Evolutionary conservation across 1,139 yeast genomes (phyloP).

Genomic region (Suhomyces taliae): DNA sequence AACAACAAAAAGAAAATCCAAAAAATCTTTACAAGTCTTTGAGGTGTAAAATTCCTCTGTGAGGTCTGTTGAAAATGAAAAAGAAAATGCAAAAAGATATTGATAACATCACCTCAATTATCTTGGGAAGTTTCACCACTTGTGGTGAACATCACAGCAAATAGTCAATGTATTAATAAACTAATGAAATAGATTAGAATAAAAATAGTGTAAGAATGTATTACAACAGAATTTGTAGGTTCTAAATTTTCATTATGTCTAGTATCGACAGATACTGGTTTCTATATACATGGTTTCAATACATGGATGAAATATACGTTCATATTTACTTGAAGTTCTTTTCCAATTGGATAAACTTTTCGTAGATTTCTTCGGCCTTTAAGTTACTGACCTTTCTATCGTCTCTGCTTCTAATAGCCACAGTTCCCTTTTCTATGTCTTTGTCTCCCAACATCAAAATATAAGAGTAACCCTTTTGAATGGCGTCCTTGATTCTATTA

Average conservation of each 20-base stretch:
- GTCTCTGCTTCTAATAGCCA: slow-evolving; percentile 68
- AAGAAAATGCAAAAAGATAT: too few species aligned
- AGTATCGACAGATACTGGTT: too few species aligned
- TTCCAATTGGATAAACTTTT: slow-evolving; percentile 53
- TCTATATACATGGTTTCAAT: slow-evolving; percentile 5
- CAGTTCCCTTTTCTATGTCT: slow-evolving; percentile 61
- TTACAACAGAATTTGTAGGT: too few species aligned
- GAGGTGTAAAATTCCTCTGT: too few species aligned
- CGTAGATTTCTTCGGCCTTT: slow-evolving; percentile 47
- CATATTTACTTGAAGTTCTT: slow-evolving; percentile 31
- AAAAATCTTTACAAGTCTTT: too few species aligned
- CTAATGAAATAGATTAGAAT: neutral
- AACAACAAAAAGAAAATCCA: too few species aligned
- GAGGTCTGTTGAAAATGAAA: too few species aligned
- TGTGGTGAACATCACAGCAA: neutral
- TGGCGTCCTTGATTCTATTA: slow-evolving; percentile 74
- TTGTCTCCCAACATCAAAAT: slow-evolving; percentile 84
- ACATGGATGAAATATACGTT: neutral
- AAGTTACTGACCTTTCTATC: slow-evolving; percentile 49
- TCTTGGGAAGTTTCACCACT: neutral
- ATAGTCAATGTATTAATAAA: neutral
- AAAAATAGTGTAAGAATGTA: neutral
- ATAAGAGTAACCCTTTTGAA: slow-evolving; percentile 73
- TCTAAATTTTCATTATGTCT: too few species aligned
- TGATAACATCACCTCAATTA: too few species aligned